Evolutionary conservation across 345 rosid genomes (phyloP).

Genomic region (thale cress (Arabidopsis thaliana)): TAIR10.1 NC_003074.8:17928001-17928500

Average conservation of each 20-base stretch:
- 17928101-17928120: not conserved
- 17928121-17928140: not conserved
- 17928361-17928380: not conserved
- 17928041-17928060: constrained; percentile 26
- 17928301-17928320: too few relatives aligned
- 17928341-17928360: not conserved
- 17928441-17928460: too few relatives aligned
- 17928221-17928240: constrained; percentile 6
- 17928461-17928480: too few relatives aligned
- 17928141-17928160: not conserved
- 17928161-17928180: not conserved
- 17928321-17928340: too few relatives aligned
- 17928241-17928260: not conserved
- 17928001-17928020: constrained; percentile 26
- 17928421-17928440: not conserved
- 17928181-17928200: constrained; percentile 3
- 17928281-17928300: constrained; percentile 5
- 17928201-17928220: constrained; percentile 22
- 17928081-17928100: constrained; percentile 27
- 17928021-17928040: constrained; percentile 27
- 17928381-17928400: not conserved
- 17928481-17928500: too few relatives aligned
- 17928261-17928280: not conserved
- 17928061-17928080: constrained; percentile 13
- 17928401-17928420: not conserved